A percentile compares a stretch with the other conserved stretches of the same genome.
Conservation (phyloP, 1,139 yeast genomes). For the Pichia sp. region DNA sequence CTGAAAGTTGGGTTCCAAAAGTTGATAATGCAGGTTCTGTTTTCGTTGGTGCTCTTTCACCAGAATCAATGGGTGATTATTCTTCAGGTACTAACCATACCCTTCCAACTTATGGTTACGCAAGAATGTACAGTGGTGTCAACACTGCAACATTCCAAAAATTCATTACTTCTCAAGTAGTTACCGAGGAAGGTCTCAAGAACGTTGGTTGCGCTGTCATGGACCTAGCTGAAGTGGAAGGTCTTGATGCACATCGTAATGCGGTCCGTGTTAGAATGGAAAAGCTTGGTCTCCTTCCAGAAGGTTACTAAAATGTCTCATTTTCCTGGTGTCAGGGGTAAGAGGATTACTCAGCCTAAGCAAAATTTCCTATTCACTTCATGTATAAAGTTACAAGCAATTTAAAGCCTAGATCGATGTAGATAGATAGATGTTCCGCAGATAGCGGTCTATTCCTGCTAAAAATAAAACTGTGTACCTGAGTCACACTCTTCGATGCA, state of each 20-base stretch:
- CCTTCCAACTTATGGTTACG: slow-evolving; percentile 95
- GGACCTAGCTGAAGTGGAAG: slow-evolving; percentile 95
- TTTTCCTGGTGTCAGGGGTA: too few relatives aligned
- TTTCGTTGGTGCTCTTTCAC: slow-evolving; percentile 91
- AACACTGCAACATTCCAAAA: slow-evolving; percentile 94
- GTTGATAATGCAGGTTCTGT: slow-evolving; percentile 94
- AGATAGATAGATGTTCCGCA: too few relatives aligned
- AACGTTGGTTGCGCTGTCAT: slow-evolving; percentile 92
- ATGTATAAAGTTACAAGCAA: too few relatives aligned
- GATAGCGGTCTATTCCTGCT: too few relatives aligned
- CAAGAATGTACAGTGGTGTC: slow-evolving; percentile 95
- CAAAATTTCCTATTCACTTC: too few relatives aligned
- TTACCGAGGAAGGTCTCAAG: slow-evolving; percentile 74
- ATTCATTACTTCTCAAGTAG: slow-evolving; percentile 88
- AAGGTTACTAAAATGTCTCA: slow-evolving; percentile 16
- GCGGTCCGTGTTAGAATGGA: slow-evolving; percentile 93
- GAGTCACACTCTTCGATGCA: too few relatives aligned
- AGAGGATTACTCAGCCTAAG: too few relatives aligned
- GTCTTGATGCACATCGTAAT: slow-evolving; percentile 92
- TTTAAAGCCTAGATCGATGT: too few relatives aligned
- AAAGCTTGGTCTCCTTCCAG: slow-evolving; percentile 44
- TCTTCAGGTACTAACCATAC: slow-evolving; percentile 98
- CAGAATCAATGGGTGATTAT: slow-evolving; percentile 98
- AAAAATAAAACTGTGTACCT: too few relatives aligned
- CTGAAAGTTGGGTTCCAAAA: slow-evolving; percentile 58